phyloP scores from a whole-genome alignment of 352 stramenopile species.

The Albugo candida region DNA sequence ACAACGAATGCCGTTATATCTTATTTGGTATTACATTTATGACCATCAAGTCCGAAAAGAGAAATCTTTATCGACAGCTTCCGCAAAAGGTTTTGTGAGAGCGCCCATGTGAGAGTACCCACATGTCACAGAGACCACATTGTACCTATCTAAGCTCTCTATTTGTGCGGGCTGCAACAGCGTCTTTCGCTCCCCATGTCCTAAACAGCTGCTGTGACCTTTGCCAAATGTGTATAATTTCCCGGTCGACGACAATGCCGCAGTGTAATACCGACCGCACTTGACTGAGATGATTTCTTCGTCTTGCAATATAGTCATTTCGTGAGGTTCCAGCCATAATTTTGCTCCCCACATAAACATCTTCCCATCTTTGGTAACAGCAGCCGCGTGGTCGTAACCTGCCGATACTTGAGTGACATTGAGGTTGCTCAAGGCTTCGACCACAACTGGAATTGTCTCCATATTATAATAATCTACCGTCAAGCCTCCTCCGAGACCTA shows the following conservation, averaged over 20 bases:
- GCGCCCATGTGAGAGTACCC: slow-evolving; percentile 77
- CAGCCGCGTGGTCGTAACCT: slow-evolving; percentile 82
- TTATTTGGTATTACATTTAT: too few species aligned
- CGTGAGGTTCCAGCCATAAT: slow-evolving; percentile 83
- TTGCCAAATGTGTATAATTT: slow-evolving; percentile 80
- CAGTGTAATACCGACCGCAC: slow-evolving; percentile 71
- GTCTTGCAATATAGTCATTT: slow-evolving; percentile 61
- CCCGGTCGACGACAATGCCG: slow-evolving; percentile 46
- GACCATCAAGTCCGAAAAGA: slow-evolving; percentile 16
- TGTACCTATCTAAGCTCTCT: slow-evolving; percentile 26
- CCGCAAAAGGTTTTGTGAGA: slow-evolving; percentile 46
- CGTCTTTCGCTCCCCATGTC: slow-evolving; percentile 77
- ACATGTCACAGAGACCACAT: slow-evolving; percentile 57
- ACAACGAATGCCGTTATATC: too few species aligned
- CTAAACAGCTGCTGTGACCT: slow-evolving; percentile 70
- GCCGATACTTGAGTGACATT: slow-evolving; percentile 78
- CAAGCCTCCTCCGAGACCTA: slow-evolving; percentile 75
- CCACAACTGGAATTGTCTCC: slow-evolving; percentile 78
- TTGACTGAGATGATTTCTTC: slow-evolving; percentile 62
- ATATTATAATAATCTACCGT: slow-evolving; percentile 89
- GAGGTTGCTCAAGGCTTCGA: slow-evolving; percentile 49
- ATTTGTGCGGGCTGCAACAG: slow-evolving; percentile 75
- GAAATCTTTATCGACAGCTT: slow-evolving; percentile 64
- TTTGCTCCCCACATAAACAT: slow-evolving; percentile 79
- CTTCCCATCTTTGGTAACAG: slow-evolving; percentile 40